Base-by-base conservation (phyloP, 2,329 filamentous ascomycete genomes). In the Colletotrichum chlorophyti region DNA sequence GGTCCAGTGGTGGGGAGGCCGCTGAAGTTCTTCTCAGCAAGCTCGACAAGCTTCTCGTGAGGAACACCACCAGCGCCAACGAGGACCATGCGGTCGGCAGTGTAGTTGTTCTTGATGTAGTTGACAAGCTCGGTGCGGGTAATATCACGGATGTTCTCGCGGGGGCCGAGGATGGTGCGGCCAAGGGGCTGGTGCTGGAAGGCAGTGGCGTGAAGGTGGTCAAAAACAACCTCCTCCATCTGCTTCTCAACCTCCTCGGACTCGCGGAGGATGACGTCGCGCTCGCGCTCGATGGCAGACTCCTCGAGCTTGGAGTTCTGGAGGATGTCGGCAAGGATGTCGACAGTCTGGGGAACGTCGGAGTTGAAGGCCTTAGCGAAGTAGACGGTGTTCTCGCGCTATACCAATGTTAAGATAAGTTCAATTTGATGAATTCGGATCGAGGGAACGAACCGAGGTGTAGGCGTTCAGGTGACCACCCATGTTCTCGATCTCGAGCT, bases 31-130 rank as follows among this genome's bases (percentile, higher is more conserved):
- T 97, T 91, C 83, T 99, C 94, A 67, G 95, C 95, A 66, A 99
- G 88, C 73, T 94, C 89, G 70, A 99, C 95, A 62, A 99, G 89
- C 81, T 97, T 85, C 74, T 93, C 85, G 80, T 99, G 95, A 66
- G 94, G 92, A 65, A 99, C 84, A 69, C 95, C 95, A 77, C 95
- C 95, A 66, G 95, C 89, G 74, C 93, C 93, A 68, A 97, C 95
- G 43, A 99, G 90, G 65, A 99, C 94, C 94, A 99, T 99, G 77
- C 96, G 93, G 82, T 99, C 95, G 66, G 95, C 94, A 58, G 93
- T 97, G 86, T 99, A 99, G 87, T 99, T 99, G 81, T 87, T 95
- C 86, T 96, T 97, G 86, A 99, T 98, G 83, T 99, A 99, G 83
- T 91, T 91, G 76, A 84, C 82, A 68, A 99, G 85, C 79, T 99